Evolutionary conservation across 177 flowering plant genomes (phyloP), one percentile per base, ranked within the genome.

Genomic region (Vitis hybrid): DNA sequence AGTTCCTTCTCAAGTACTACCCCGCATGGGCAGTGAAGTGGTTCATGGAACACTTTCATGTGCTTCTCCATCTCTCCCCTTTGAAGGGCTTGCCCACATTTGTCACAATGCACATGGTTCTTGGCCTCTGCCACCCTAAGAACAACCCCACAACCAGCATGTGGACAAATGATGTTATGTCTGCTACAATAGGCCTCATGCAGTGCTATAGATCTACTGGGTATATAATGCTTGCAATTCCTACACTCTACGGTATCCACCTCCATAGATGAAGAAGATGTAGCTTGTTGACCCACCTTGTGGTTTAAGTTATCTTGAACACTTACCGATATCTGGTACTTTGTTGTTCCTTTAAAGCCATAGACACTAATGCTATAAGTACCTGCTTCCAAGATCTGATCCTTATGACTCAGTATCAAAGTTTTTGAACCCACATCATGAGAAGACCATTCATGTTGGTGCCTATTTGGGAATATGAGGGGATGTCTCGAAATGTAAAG

Each of bases 151-250:
- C 99, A 95, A 51, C 92, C 99, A 68, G 69, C 64, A 76, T 88
- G 89, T 74, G 75, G 84, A 79, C 99, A 95, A 15, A 81, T 67
- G 14, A 89, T 67, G 74, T 93, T 95, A 72, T 95, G 91, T 65
- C 99, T 89, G 74, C 87, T 80, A 66, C 99, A 95, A 71, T 83
- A 95, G 3, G 93, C 99, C 80, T 95, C 99, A 70, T 95, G 99
- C 72, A 95, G 72, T 52, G 88, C 85, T 67, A 95, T 86, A 18
- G 89, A 89, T 78, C 94, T 84, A 61, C 84, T 81, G 18, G 98
- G 98, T 66, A 95, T 88, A 66, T 76, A 81, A 75, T 83, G 98
- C 77, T 78, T 87, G 80, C 98, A 95, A 63, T 93, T 93, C 68
- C 78, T 74, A 83, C 99, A 95, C 68, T 87, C 88, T 10, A 85